These are phyloP conservation scores for Dictyostelium purpureum DNA, from an alignment of 78 protist species.

Conservation along the genomic window DNA sequence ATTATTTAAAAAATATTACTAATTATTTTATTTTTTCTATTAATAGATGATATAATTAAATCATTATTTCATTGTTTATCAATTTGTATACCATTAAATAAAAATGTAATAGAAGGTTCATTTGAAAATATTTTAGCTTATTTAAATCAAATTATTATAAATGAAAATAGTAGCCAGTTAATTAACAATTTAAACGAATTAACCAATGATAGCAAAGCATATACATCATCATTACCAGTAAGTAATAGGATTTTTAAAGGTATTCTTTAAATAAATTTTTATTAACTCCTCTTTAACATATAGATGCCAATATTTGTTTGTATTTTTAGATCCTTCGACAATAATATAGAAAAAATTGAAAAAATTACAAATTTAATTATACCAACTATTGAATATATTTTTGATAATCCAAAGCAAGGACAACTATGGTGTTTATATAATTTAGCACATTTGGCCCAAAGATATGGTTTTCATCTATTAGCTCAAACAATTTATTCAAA, in stretches of 20 bases:
- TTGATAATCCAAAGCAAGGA: not conserved
- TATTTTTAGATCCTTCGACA: conserved; percentile 59
- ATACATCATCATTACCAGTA: not conserved
- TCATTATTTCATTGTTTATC: conserved; percentile 50
- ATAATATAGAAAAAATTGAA: conserved; percentile 4
- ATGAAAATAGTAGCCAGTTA: not conserved
- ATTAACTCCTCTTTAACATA: not conserved
- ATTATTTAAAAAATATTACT: not conserved
- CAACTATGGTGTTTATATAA: conserved; percentile 27
- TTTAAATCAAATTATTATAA: not conserved
- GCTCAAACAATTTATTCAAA: conserved; percentile 14
- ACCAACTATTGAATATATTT: conserved; percentile 2
- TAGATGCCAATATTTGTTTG: conserved; percentile 42
- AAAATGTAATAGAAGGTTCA: not conserved
- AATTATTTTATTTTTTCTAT: not conserved
- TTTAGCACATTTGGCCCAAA: conserved; percentile 41
- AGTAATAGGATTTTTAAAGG: not conserved
- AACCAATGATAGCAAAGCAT: not conserved
- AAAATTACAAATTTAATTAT: not conserved
- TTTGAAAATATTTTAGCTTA: not conserved
- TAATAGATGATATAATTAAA: not conserved
- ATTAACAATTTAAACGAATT: not conserved
- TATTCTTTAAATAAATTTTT: too few species aligned
- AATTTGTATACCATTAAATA: conserved; percentile 29
- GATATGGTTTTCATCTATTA: conserved; percentile 55